Evolutionary conservation across 1,284 basidiomycete genomes (phyloP).

Genomic region (Apiotrichum montevideense): DNA sequence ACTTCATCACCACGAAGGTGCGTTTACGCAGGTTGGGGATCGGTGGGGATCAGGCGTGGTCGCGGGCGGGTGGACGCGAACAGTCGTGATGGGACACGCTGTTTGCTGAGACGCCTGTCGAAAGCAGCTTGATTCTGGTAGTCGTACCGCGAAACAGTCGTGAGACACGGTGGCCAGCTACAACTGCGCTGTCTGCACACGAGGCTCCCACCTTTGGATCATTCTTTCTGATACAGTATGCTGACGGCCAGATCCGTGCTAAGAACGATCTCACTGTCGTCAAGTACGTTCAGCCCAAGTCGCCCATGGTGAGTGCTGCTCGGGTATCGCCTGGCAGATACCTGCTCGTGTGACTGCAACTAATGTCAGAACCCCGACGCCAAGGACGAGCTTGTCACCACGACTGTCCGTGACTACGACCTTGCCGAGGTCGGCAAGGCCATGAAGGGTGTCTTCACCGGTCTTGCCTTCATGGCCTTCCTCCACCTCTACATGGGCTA

Average conservation of each 20-base stretch:
- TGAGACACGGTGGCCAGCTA: too few species aligned
- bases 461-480: constrained; percentile 17
- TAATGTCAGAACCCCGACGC: constrained; percentile 14
- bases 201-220: too few species aligned
- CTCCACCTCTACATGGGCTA: constrained; percentile 24
- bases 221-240: neutral
- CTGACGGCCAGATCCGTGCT: constrained; percentile 14
- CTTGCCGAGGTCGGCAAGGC: constrained; percentile 21
- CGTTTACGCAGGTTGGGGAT: neutral
- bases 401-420: constrained; percentile 22
- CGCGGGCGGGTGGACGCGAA: too few species aligned
- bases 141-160: too few species aligned
- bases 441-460: constrained; percentile 21
- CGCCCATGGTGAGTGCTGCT: constrained; percentile 14
- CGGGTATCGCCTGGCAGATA: neutral
- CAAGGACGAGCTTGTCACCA: constrained; percentile 22
- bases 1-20: constrained; percentile 18
- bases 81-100: too few species aligned
- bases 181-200: too few species aligned
- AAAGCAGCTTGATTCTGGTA: too few species aligned
- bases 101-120: too few species aligned
- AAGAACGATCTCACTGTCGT: constrained; percentile 23
- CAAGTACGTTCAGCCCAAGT: constrained; percentile 22
- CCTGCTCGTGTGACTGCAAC: neutral
- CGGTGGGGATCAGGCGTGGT: neutral